Base-by-base conservation (phyloP, 345 rosid species). In the Psidium friedrichsthalianum region DNA sequence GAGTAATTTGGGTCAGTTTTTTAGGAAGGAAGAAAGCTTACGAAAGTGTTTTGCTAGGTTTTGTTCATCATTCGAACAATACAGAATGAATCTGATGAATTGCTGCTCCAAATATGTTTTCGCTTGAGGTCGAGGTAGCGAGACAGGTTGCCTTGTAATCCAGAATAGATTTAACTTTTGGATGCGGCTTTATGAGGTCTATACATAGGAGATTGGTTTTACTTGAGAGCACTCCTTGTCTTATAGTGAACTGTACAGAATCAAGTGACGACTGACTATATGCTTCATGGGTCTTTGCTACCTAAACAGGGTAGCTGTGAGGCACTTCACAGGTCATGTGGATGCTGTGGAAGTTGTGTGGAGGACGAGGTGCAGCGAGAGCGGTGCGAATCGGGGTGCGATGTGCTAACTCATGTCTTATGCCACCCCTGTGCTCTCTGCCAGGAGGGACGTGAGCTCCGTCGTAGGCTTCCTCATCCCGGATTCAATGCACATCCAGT, bases 381-480 rank as follows among this genome's bases (percentile, higher is more conserved):
- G 88, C 94, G 89, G 25, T 92, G 95, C 3, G 99, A 97, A 86
- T 85, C 94, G 0, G 88, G 94, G 13, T 97, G 98, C 82, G 98
- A 97, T 89, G 88, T 94, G 64, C 93, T 92, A 57, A 94, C 96
- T 2, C 98, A 97, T 86, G 90, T 95, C 14, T 91, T 93, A 88
- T 97, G 99, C 86, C 98, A 97, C 88, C 25, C 86, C 13, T 95
- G 98, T 58, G 98, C 99, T 8, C 94, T 97, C 87, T 95, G 98
- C 92, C 99, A 97, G 90, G 99, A 97, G 91, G 99, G 98, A 7
- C 98, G 96, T 16, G 98, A 95, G 94, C 85, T 97, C n/a, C 98
- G 98, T 25, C 94, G 98, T 54, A 92, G 95, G 90, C 87, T 93
- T 86, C 95, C 93, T 53, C 98, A 93, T 87, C 99, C 99, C 0